phyloP scores from a whole-genome alignment of 768 basidiomycete species.

The Amanita fuliginea region DNA sequence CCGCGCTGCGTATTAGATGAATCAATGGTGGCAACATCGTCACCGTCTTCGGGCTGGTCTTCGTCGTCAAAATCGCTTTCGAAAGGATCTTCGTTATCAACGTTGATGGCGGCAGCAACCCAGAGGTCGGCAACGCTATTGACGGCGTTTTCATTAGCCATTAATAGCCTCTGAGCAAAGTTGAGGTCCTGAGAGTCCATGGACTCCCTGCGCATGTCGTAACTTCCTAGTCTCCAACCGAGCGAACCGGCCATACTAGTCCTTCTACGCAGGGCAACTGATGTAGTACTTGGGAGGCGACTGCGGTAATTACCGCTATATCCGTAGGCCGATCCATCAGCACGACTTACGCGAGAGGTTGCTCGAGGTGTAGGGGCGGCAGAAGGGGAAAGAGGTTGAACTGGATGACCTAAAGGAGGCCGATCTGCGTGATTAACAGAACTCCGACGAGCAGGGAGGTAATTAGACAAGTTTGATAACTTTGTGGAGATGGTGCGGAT shows the following conservation, averaged over 20 bases:
- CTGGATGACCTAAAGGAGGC: slow-evolving; percentile 23
- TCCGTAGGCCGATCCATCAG: slow-evolving; percentile 74
- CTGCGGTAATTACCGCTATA: slow-evolving; percentile 50
- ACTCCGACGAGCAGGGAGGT: slow-evolving; percentile 38
- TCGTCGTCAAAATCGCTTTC: slow-evolving; percentile 38
- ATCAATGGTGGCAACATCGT: slow-evolving; percentile 11
- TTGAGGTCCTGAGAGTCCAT: slow-evolving; percentile 47
- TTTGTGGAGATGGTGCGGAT: slow-evolving; percentile 40
- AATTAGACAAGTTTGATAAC: slow-evolving; percentile 53
- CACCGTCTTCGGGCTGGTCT: slow-evolving; percentile 12
- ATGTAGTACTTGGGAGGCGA: slow-evolving; percentile 36
- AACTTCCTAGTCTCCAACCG: slow-evolving; percentile 36
- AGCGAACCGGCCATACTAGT: slow-evolving; percentile 46
- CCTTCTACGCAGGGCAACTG: slow-evolving; percentile 31
- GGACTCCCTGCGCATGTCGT: slow-evolving; percentile 32
- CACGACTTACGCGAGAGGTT: slow-evolving; percentile 46
- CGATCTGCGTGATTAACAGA: slow-evolving; percentile 17
- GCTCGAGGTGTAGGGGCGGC: slow-evolving; percentile 29
- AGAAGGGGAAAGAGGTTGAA: slow-evolving; percentile 36
- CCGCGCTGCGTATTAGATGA: slow-evolving; percentile 5
- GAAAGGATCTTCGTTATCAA: slow-evolving; percentile 80
- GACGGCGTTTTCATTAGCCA: slow-evolving; percentile 93
- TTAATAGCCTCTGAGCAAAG: slow-evolving; percentile 78
- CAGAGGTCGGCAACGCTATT: slow-evolving; percentile 94
- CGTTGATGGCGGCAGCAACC: slow-evolving; percentile 96